Percentiles rank a stretch among this genome's conserved stretches.
Conservation (phyloP, 2,329 filamentous ascomycete genomes). For the Fusarium sp. region DNA sequence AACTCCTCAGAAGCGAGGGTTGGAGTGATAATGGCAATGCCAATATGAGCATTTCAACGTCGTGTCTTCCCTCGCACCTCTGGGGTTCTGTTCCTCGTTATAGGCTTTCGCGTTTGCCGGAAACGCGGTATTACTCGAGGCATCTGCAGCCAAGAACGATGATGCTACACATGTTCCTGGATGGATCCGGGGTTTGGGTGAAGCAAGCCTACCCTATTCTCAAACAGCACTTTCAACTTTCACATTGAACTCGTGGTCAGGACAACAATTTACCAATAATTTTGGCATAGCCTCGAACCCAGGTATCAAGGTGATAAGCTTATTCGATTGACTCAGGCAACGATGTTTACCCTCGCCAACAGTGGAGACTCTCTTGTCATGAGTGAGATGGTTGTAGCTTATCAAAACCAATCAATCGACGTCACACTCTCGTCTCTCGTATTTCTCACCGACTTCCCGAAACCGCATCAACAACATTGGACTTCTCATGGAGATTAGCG, state of each 20-base stretch:
- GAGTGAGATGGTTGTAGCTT: not conserved
- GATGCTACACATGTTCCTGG: not conserved
- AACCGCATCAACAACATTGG: not conserved
- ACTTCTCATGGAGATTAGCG: not conserved
- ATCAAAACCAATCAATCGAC: not conserved
- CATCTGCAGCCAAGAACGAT: not conserved
- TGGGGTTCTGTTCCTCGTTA: no score
- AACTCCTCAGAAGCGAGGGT: not conserved
- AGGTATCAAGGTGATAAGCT: not conserved
- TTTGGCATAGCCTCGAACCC: not conserved
- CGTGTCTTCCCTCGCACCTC: not conserved
- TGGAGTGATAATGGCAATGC: not conserved
- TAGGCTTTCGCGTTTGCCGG: not conserved
- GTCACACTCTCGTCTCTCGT: not conserved
- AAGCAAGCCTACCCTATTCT: not conserved
- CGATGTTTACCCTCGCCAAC: not conserved
- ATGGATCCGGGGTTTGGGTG: not conserved
- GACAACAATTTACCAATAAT: not conserved
- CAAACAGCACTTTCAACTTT: not conserved
- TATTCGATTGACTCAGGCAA: not conserved
- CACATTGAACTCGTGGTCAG: not conserved
- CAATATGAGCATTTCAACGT: slow-evolving; percentile 4
- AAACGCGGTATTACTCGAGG: not conserved
- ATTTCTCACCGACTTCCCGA: not conserved
- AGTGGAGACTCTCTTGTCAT: not conserved